Evolutionary conservation across 306 rosid genomes (phyloP), one percentile per base, ranked within the genome.

Genomic region (Rubus parviflorus): DNA sequence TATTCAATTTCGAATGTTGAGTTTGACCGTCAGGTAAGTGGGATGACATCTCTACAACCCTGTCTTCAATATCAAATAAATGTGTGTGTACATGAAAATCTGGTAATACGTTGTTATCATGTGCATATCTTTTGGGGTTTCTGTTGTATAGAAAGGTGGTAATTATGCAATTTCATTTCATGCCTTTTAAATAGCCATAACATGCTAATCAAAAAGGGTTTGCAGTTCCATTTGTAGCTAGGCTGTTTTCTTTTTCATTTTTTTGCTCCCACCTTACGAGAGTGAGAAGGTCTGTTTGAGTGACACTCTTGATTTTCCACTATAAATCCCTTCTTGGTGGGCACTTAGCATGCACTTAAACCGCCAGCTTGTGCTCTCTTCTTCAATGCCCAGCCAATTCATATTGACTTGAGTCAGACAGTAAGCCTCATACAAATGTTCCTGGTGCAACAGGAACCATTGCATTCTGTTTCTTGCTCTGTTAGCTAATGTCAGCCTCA

Each of bases 1-100:
- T 96, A 91, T 84, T 96, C 99, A 57, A 22, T 92, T 58, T 92
- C 79, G 13, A 86, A 63, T 77, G 96, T 91, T 81, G 98, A 91
- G 56, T 96, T 89, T 87, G 94, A 96, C 61, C 94, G 97, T 14
- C 98, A 96, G 93, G 99, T 96, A 73, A 78, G 78, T 81, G 41
- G 16, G 48, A 17, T 65, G 30, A 3, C 71, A 61, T 8, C 46
- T 17, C 12, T 2, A 45, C 20, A 35, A 5, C 19, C 15, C 15
- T 60, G 19, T 40, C 37, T 41, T 54, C 5, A 6, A 20, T 40
- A 45, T 12, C 41, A 41, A 7, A 41, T 12, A 7, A 12, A 2
- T 64, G 22, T 64, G 22, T 64, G 7, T 3, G 5, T 64, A 38
- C 69, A 64, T 48, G 14, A 48, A 48, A 64, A 38, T 64, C 11